Conservation (phyloP, 768 basidiomycete species). For the Phylloporus arenicola region DNA sequence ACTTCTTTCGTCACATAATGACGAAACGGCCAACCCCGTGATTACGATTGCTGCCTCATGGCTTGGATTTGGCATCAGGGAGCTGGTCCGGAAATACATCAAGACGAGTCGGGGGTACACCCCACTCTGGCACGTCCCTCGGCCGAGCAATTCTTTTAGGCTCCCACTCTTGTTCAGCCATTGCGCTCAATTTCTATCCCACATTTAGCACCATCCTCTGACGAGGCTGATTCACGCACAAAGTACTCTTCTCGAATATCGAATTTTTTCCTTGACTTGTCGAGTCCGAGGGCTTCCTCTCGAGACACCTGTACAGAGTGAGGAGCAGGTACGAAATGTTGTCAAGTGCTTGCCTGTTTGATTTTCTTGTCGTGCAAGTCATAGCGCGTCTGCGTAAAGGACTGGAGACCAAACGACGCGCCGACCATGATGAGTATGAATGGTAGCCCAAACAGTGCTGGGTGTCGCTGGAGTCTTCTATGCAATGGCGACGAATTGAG, state of each 20-base stretch:
- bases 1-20: no score
- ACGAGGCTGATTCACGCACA: slow-evolving; percentile 47
- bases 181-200: slow-evolving; percentile 53
- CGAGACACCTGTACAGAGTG: slow-evolving; percentile 49
- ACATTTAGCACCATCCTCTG: neutral
- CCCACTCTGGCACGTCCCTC: slow-evolving; percentile 91
- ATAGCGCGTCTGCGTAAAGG: slow-evolving; percentile 86
- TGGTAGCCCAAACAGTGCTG: slow-evolving; percentile 77
- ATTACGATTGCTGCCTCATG: neutral
- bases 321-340: neutral
- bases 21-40: neutral
- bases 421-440: slow-evolving; percentile 82
- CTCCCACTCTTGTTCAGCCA: slow-evolving; percentile 74
- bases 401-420: slow-evolving; percentile 77
- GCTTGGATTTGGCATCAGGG: slow-evolving; percentile 2
- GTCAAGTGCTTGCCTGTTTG: slow-evolving; percentile 45
- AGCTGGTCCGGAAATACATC: slow-evolving; percentile 24
- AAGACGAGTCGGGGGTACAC: slow-evolving; percentile 58
- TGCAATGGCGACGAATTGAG: slow-evolving; percentile 8
- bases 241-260: slow-evolving; percentile 96
- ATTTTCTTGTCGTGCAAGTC: slow-evolving; percentile 82
- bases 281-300: slow-evolving; percentile 72
- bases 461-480: slow-evolving; percentile 52
- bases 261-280: slow-evolving; percentile 68
- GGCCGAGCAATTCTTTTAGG: slow-evolving; percentile 79